Base-by-base conservation (phyloP, 2,329 filamentous ascomycete genomes). In the Talaromyces sp. region DNA sequence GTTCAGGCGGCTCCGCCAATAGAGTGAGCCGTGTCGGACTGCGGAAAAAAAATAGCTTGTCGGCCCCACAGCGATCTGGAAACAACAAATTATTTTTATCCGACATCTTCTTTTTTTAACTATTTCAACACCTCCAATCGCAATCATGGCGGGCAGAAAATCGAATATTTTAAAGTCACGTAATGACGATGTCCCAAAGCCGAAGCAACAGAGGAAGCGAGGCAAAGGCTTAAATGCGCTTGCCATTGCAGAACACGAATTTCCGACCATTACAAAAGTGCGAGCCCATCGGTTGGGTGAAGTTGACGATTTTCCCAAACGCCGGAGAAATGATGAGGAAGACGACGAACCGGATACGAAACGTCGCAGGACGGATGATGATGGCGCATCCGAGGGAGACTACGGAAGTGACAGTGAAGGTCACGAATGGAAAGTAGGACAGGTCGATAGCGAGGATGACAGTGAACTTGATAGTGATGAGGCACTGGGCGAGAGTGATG, bases 401-500 rank as follows among this genome's bases (percentile, higher is more conserved):
- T 87, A 89, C 68, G 91, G 91, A 10, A 93, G 89, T 70, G 93
- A 97, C 73, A 92, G 90, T 67, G 91, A 93, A 67, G 93, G 92
- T 25, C 91, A 96, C 71, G 88, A 91, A 73, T 97, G 92, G 92
- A 89, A 85, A 59, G 82, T 96, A 60, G 93, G 93, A 31, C 81
- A 87, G 57, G 87, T 89, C 25, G 86, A 85, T 58, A 86, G 85
- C 52, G 87, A 89, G 62, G 84, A 90, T 67, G 89, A 91, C 71
- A 87, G 85, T 63, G 87, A 90, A 67, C 80, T 91, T 64, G 88
- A 91, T 73, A 89, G 86, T 69, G 89, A 91, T 74, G 92, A 96
- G 72, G 93, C 94, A 2, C 92, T 97, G 82, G 91, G 92, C 3
- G 89, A 91, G 69, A 95, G 91, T 71, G 93, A 97, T 72, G 89